Percentiles rank a stretch among this genome's conserved stretches.
Evolutionary conservation across 1,284 basidiomycete genomes (phyloP).

Genomic region (Leccinum pachyderme): DNA sequence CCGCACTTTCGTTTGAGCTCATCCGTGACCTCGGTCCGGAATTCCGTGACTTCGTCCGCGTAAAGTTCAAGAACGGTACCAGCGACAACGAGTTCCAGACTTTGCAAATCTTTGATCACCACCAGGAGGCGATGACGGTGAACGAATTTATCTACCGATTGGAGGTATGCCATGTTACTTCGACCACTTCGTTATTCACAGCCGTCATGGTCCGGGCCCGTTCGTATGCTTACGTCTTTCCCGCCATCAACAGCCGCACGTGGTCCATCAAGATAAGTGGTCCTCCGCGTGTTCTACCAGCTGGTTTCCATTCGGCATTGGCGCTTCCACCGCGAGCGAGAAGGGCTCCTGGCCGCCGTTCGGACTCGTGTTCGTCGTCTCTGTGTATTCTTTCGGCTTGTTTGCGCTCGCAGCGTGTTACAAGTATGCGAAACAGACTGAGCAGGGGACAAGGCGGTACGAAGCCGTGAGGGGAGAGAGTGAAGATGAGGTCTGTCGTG

Average conservation of each 20-base stretch:
- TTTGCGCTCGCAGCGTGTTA: conserved; percentile 28
- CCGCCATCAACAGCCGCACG: conserved; percentile 44
- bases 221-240: not conserved
- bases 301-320: conserved; percentile 35
- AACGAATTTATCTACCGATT: conserved; percentile 76
- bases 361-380: conserved; percentile 37
- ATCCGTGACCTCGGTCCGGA: conserved; percentile 70
- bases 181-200: not conserved
- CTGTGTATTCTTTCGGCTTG: conserved; percentile 41
- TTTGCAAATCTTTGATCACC: conserved; percentile 64
- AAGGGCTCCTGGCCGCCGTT: conserved; percentile 17
- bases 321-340: conserved; percentile 24
- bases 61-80: conserved; percentile 86
- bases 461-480: conserved; percentile 2
- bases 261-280: conserved; percentile 65
- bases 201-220: not conserved
- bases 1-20: conserved; percentile 76
- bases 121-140: conserved; percentile 60
- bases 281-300: conserved; percentile 50
- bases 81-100: conserved; percentile 47
- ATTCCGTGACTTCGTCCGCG: conserved; percentile 70
- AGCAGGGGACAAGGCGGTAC: conserved; percentile 7
- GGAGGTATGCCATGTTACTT: conserved; percentile 47
- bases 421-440: conserved; percentile 4
- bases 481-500: conserved; percentile 13